These are phyloP conservation scores for Globisporangium mamillatum DNA, from an alignment of 352 stramenopile species.

Conservation along the genomic window DNA sequence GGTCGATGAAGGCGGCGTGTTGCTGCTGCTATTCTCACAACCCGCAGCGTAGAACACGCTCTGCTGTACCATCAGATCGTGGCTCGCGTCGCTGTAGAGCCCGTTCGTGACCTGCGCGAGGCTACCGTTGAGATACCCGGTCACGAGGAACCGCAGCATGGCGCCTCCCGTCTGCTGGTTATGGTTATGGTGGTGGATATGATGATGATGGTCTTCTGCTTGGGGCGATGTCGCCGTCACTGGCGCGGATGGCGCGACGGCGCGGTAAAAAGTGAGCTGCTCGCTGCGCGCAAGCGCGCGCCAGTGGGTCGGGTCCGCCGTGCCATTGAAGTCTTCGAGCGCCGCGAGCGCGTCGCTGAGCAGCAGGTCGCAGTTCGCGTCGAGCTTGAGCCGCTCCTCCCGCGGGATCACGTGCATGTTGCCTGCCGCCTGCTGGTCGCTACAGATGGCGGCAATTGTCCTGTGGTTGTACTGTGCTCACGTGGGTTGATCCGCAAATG, in stretches of 20 bases:
- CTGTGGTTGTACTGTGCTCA: neutral
- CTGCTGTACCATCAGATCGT: slow-evolving; percentile 34
- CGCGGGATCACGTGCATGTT: slow-evolving; percentile 21
- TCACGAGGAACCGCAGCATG: slow-evolving; percentile 32
- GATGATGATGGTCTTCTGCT: neutral
- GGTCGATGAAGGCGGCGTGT: neutral
- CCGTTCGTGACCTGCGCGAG: slow-evolving; percentile 36
- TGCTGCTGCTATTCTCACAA: neutral
- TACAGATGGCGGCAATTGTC: neutral
- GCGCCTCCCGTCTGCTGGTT: slow-evolving; percentile 1
- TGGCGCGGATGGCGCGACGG: slow-evolving; percentile 7
- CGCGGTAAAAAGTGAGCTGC: slow-evolving; percentile 38
- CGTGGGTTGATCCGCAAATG: neutral
- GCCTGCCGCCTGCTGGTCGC: too few species aligned
- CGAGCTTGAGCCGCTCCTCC: slow-evolving; percentile 37
- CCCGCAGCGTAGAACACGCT: slow-evolving; percentile 29
- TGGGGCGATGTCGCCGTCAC: neutral
- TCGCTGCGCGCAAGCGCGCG: slow-evolving; percentile 30
- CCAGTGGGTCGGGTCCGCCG: slow-evolving; percentile 32
- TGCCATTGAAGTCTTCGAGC: slow-evolving; percentile 39
- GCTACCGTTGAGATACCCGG: slow-evolving; percentile 37
- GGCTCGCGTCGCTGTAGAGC: slow-evolving; percentile 42
- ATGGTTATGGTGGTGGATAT: neutral
- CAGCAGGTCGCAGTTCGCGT: slow-evolving; percentile 41
- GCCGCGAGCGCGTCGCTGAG: slow-evolving; percentile 47